phyloP scores from a whole-genome alignment of 805 yeast genomes.

The Wickerhamomyces queroliae region DNA sequence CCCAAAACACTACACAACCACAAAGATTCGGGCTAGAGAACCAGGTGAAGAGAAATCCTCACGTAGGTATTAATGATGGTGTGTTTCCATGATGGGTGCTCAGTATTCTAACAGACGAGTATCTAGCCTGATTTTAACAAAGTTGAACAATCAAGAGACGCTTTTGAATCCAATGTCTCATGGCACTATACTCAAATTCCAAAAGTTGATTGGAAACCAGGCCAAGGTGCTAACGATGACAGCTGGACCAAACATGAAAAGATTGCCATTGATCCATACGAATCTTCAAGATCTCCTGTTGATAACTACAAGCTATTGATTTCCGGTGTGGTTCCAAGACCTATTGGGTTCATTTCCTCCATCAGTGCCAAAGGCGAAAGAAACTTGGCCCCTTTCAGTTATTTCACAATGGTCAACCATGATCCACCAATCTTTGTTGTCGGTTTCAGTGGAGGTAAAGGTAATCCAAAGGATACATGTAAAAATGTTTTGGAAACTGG shows the following conservation, averaged over 20 bases:
- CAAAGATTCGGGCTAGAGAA: no score
- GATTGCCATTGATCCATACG: neutral
- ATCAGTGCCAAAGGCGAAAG: constrained; percentile 33
- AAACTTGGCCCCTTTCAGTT: constrained; percentile 53
- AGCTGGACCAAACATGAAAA: constrained; percentile 25
- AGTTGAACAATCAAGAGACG: constrained; percentile 17
- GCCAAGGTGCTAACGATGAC: constrained; percentile 27
- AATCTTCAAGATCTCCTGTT: constrained; percentile 14
- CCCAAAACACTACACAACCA: no score
- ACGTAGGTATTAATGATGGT: no score
- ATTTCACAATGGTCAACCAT: constrained; percentile 36
- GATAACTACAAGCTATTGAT: constrained; percentile 43
- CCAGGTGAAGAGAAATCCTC: no score
- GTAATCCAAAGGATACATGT: constrained; percentile 39
- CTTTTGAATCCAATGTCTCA: constrained; percentile 12
- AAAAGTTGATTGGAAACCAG: constrained; percentile 24
- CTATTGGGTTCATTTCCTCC: constrained; percentile 50
- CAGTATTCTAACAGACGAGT: no score
- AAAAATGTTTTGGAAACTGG: constrained; percentile 39
- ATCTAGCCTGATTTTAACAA: constrained; percentile 31
- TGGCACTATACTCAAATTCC: constrained; percentile 19
- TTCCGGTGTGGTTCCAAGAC: constrained; percentile 48
- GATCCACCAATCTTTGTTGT: constrained; percentile 53
- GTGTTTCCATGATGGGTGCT: no score
- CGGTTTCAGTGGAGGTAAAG: constrained; percentile 39